Evolutionary conservation across 441 rosid genomes (phyloP), one percentile per base, ranked within the genome.

Genomic region (Adansonia grandidieri): DNA sequence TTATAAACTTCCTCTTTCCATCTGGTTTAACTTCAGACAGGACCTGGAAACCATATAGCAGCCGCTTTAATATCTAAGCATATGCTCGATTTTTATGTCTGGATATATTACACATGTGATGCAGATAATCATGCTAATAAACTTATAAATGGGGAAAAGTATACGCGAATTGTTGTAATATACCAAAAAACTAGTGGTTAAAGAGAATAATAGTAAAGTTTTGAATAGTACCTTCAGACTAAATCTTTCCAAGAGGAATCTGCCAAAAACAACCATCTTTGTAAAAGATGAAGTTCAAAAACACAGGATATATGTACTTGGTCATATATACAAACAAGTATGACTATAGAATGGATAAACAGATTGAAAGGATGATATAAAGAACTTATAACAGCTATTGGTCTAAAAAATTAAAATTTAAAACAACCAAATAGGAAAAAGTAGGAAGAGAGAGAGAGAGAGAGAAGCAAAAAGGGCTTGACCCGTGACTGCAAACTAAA

Each of bases 11-110:
- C 83, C 86, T 91, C 81, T 93, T 96, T 83, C 88, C 93, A 78
- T 84, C 88, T 71, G 99, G 98, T 88, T 94, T 94, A 71, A 92
- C 94, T 83, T 90, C 96, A 79, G 97, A 85, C 54, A 90, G 79
- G 65, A 96, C 98, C 98, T 96, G 87, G 76, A 78, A 74, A 73
- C 68, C 80, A 82, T 24, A n/a, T 53, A 76, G 11, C 60, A 42
- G 44, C 74, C 42, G 8, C 42, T 56, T 13, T 56, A 24, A 60
- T 45, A 22, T 48, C 47, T 66, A 70, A 60, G 20, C 6, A 70
- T 17, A n/a, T 28, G 32, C 47, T 63, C 10, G 1, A 61, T 8
- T 58, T 58, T 22, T 11, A 9, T 45, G 20, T 22, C 54, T 1
- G 42, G 20, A 22, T 56, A 53, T 72, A 37, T 19, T n/a, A 54